Evolutionary conservation across 306 rosid species (phyloP), one percentile per base, ranked within the genome.

Genomic region (Castanea mollissima): DNA sequence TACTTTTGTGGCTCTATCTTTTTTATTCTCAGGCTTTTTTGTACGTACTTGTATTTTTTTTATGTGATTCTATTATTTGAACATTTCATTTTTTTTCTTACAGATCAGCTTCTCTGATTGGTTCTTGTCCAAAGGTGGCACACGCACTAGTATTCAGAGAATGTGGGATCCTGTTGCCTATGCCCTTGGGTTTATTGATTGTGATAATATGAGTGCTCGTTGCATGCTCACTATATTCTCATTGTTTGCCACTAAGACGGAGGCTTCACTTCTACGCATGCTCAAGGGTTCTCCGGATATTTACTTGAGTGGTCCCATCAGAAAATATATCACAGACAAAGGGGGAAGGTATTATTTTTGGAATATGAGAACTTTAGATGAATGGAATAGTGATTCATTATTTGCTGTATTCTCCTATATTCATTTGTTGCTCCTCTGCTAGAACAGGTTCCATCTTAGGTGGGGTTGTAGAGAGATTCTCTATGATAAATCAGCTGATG

Each of bases 91-190:
- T 31, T 64, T 81, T 76, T 81, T 41, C 58, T 46, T 85, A 80
- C 97, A 95, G 99, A 83, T 95, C 68, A 95, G 98, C 85, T 95
- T 95, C 87, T 93, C 99, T 21, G 98, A 93, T 72, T 95, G 99
- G 99, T 95, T 95, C 92, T 70, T 93, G 84, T 93, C 98, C 70
- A 95, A 95, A 90, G 99, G 98, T 82, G 99, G 99, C 85, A 93
- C 98, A 5, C 97, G 99, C 4, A 77, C n/a, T 64, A 95, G 99
- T 78, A 89, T 95, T 67, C 84, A 83, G 51, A 88, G 87, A 84
- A 89, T 95, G 99, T 95, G 99, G 98, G 97, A 95, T 81, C 99
- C 99, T 41, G 99, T 95, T 83, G 98, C 99, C 25, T 95, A 91
- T 86, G 99, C 99, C 79, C 98, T 95, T 82, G 99, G 99, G 60